Conservation (phyloP, 2,329 filamentous ascomycete species). For the Periconia sp. region DNA sequence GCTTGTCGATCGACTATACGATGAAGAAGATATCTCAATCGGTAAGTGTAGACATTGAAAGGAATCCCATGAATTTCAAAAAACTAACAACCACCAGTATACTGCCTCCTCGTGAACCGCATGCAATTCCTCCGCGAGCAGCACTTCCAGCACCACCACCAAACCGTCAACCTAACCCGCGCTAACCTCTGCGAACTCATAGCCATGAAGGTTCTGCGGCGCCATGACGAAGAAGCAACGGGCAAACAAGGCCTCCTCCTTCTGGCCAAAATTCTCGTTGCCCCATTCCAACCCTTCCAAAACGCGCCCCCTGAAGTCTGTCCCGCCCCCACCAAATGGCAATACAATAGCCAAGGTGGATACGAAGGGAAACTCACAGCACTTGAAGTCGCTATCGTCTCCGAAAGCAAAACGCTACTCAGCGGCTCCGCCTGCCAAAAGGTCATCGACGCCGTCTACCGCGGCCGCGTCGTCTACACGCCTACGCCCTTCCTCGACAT, state of each 20-base stretch:
- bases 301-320: conserved; percentile 71
- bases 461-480: conserved; percentile 78
- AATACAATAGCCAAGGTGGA: conserved; percentile 49
- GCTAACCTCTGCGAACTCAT: conserved; percentile 79
- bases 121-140: conserved; percentile 80
- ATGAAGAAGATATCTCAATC: conserved; percentile 76
- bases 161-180: conserved; percentile 78
- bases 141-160: conserved; percentile 71
- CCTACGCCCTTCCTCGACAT: conserved; percentile 81
- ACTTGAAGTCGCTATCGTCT: conserved; percentile 80
- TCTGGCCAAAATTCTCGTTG: conserved; percentile 77
- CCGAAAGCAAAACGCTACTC: conserved; percentile 77
- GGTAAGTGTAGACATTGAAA: conserved; percentile 47
- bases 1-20: conserved; percentile 80
- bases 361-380: conserved; percentile 69
- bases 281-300: conserved; percentile 83
- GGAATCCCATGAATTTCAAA: neutral
- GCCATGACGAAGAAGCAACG: conserved; percentile 76
- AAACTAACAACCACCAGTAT: conserved; percentile 56
- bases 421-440: conserved; percentile 78
- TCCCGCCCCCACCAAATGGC: conserved; percentile 54
- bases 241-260: conserved; percentile 71
- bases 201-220: conserved; percentile 73
- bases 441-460: conserved; percentile 81
- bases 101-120: conserved; percentile 80